Percentiles rank a stretch among this genome's conserved stretches.
These are phyloP conservation scores for Beauveria sp. DNA, from an alignment of 2,329 filamentous ascomycete genomes.

Conservation along the genomic window DNA sequence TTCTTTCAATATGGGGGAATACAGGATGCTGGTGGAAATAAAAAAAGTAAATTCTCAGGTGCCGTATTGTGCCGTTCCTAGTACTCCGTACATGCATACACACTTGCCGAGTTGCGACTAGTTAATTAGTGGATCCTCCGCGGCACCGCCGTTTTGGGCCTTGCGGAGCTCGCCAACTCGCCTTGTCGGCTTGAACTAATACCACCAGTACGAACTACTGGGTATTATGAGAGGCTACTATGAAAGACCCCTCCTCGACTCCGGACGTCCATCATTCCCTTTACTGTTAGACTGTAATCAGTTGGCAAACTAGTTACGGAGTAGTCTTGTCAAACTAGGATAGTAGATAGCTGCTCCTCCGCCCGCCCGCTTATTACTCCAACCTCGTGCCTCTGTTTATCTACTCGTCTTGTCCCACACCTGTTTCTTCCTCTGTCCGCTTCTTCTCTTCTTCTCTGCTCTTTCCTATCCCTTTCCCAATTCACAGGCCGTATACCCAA, in stretches of 20 bases:
- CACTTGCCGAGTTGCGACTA: too few relatives aligned
- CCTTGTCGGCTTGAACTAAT: neutral
- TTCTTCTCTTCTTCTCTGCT: neutral
- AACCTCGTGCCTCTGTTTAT: neutral
- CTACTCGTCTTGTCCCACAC: conserved; percentile 7
- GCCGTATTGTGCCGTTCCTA: too few relatives aligned
- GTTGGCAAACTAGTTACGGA: too few relatives aligned
- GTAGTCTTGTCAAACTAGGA: neutral
- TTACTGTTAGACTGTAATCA: neutral
- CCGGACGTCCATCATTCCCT: neutral
- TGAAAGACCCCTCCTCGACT: too few relatives aligned
- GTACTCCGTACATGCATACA: too few relatives aligned
- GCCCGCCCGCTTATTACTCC: neutral
- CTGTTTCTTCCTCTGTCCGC: neutral
- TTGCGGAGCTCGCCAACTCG: conserved; percentile 3
- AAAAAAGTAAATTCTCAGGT: too few relatives aligned
- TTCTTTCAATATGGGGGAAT: too few relatives aligned
- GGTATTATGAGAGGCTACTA: too few relatives aligned
- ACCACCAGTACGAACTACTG: too few relatives aligned
- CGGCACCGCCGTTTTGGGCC: conserved; percentile 6
- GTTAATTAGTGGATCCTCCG: neutral
- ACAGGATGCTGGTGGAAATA: too few relatives aligned
- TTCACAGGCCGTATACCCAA: neutral
- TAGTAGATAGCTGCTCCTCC: too few relatives aligned
- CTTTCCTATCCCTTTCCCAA: neutral